These are phyloP conservation scores for Syzygium grande DNA, from an alignment of 345 rosid species.

Conservation along the genomic window DNA sequence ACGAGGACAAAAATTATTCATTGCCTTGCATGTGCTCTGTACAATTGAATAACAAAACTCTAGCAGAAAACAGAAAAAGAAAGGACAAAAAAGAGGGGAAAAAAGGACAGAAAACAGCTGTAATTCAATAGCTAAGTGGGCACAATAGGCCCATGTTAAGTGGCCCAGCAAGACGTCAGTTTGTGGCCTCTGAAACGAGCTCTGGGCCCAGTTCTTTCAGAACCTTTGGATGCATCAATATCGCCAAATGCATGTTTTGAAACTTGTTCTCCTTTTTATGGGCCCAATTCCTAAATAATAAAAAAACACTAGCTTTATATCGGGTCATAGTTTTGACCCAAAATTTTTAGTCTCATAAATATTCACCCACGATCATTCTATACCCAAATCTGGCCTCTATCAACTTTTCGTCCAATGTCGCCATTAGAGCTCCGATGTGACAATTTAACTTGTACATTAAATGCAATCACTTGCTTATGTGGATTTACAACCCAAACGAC, in stretches of 20 bases:
- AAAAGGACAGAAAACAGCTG: background rate
- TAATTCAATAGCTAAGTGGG: background rate
- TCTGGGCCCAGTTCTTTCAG: background rate
- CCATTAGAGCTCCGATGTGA: background rate
- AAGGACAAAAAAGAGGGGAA: background rate
- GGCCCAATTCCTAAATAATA: too few species aligned
- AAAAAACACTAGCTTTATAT: too few species aligned
- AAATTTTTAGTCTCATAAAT: too few species aligned
- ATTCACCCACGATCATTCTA: background rate
- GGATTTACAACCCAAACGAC: too few species aligned
- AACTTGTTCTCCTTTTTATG: too few species aligned
- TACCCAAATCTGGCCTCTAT: background rate
- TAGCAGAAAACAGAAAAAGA: background rate
- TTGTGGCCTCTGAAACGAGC: background rate
- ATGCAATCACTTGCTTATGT: too few species aligned
- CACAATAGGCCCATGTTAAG: background rate
- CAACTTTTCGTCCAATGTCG: background rate
- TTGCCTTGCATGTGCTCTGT: background rate
- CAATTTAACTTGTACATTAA: background rate
- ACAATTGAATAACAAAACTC: background rate
- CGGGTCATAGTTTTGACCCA: background rate
- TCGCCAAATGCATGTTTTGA: too few species aligned
- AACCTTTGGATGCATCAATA: background rate
- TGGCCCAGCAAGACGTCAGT: background rate
- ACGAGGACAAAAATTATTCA: background rate